phyloP scores from a whole-genome alignment of 306 rosid species.

The Cyamopsis tetragonoloba region DNA sequence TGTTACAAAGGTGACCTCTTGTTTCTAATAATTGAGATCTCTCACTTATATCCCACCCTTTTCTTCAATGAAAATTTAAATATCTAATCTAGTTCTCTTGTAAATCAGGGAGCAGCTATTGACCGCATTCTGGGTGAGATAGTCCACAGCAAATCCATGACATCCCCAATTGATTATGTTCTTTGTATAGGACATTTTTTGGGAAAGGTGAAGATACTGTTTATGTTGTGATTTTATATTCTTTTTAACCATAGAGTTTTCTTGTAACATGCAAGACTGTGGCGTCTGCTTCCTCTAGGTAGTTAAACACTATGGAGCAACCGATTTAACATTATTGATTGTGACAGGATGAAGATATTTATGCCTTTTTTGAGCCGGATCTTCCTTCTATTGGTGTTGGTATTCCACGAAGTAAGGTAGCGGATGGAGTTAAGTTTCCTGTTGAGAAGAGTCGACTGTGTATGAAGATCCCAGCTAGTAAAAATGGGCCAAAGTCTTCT shows the following conservation, averaged over 20 bases:
- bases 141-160: slow-evolving; percentile 83
- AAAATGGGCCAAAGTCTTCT: slow-evolving; percentile 47
- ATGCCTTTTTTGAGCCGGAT: slow-evolving; percentile 82
- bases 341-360: slow-evolving; percentile 81
- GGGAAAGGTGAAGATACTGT: slow-evolving; percentile 53
- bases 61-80: not conserved
- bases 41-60: not conserved
- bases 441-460: slow-evolving; percentile 50
- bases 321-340: slow-evolving; percentile 1
- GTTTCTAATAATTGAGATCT: not conserved
- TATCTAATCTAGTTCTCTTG: not conserved
- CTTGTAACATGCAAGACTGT: not conserved
- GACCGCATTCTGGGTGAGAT: slow-evolving; percentile 91
- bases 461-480: slow-evolving; percentile 35
- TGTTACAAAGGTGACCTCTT: slow-evolving; percentile 68
- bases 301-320: too few species aligned
- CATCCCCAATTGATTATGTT: slow-evolving; percentile 75
- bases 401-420: slow-evolving; percentile 41
- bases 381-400: slow-evolving; percentile 47
- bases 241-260: not conserved
- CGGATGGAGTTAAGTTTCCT: slow-evolving; percentile 43
- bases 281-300: slow-evolving; percentile 3
- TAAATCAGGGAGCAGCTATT: slow-evolving; percentile 79
- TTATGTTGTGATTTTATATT: not conserved
- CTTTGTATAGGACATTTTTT: slow-evolving; percentile 86